phyloP scores from a whole-genome alignment of 305 asterid species.

The Caryopteris hybrid region DNA sequence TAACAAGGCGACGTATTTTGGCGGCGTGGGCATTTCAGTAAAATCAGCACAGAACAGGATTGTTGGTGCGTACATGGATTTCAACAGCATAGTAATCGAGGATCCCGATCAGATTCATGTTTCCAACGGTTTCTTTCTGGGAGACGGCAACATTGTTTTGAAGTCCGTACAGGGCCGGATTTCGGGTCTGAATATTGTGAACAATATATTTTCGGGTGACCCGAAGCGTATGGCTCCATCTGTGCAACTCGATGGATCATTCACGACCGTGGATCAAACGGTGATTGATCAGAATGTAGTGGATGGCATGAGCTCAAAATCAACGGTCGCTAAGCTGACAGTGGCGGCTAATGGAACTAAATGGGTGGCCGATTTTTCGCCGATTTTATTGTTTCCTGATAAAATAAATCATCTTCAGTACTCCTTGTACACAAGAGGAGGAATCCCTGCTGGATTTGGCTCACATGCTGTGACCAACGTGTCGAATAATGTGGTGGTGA shows the following conservation, averaged over 20 bases:
- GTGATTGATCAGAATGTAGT: constrained; percentile 45
- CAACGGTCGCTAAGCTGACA: constrained; percentile 38
- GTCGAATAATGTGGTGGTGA: constrained; percentile 48
- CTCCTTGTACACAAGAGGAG: constrained; percentile 29
- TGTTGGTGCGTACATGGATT: constrained; percentile 40
- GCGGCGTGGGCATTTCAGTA: constrained; percentile 52
- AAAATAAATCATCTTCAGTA: constrained; percentile 42
- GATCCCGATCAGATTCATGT: constrained; percentile 48
- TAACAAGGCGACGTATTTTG: constrained; percentile 52
- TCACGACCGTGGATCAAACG: constrained; percentile 40
- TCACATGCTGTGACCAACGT: constrained; percentile 41
- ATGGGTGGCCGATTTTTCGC: constrained; percentile 52
- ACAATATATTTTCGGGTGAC: constrained; percentile 42
- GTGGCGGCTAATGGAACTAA: constrained; percentile 49
- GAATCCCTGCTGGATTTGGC: constrained; percentile 29
- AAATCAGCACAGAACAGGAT: constrained; percentile 53
- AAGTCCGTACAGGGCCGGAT: constrained; percentile 40
- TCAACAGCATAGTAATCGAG: constrained; percentile 46
- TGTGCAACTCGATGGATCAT: constrained; percentile 38
- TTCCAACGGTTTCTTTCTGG: constrained; percentile 46
- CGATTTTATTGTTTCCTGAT: constrained; percentile 46
- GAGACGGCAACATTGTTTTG: constrained; percentile 48
- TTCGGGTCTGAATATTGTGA: constrained; percentile 37
- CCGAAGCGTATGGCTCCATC: constrained; percentile 29
- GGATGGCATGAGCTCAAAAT: constrained; percentile 52